Base-by-base conservation (phyloP, 2,329 filamentous ascomycete species). In the Aureobasidium sp. region DNA sequence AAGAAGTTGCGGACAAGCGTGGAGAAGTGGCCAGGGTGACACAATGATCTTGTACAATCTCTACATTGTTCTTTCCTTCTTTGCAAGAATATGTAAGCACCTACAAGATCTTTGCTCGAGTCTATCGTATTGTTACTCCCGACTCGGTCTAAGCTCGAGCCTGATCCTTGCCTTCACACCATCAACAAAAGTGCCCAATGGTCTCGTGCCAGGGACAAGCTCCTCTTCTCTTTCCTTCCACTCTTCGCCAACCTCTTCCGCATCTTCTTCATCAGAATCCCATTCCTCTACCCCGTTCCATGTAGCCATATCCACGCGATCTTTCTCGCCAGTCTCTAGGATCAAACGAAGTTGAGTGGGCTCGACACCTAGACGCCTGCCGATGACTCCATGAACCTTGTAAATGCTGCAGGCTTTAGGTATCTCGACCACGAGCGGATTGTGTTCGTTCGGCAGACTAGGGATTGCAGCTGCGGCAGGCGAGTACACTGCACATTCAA, bases 321-420 rank as follows among this genome's bases (percentile, higher is more conserved):
- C 91, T 85, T 88, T 90, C 73, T 97, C 92, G 25, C 90, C 90
- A 9, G 91, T 96, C 76, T 96, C 91, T 88, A 90, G 96, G 0
- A 94, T 77, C 53, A 97, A 73, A 44, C 79, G 81, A 63, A 93
- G 76, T 45, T 76, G 75, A 64, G 90, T 78, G 0, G 91, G 88
- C 50, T 80, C 75, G 11, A 89, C 67, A 1, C 75, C 78, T 68
- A 95, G 90, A n/a, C 87, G 72, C 66, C 83, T 86, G 0, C 86
- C 88, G 0, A 90, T 87, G 9, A 95, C 79, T 0, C 90, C 89
- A 70, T 94, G 89, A 16, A 96, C 82, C 3, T 85, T 82, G 68
- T 97, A 97, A 6, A 92, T 84, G 67, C 92, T 88, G 68, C 89
- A 87, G 0, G 86, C 85, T 68, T 84, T 88, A 0, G 93, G 92